Evolutionary conservation across 306 rosid genomes (phyloP).

Genomic region (Trichosanthes truncata): DNA sequence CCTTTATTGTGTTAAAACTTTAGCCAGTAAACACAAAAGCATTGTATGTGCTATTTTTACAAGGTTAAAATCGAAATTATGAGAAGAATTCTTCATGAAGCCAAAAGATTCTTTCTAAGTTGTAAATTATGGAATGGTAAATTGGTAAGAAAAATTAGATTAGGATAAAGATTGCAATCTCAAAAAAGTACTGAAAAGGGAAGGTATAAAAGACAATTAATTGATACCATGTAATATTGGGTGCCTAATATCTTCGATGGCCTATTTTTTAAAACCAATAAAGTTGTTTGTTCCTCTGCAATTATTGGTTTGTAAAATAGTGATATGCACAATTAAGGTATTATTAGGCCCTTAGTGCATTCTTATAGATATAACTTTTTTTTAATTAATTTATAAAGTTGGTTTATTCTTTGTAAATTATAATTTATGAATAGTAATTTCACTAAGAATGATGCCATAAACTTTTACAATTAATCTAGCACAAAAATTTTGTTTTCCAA

Average conservation of each 20-base stretch:
- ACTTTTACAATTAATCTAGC: too few relatives aligned
- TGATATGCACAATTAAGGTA: neutral
- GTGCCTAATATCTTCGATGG: neutral
- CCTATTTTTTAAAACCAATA: too few relatives aligned
- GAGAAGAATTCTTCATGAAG: neutral
- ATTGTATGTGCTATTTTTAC: too few relatives aligned
- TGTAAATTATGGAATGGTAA: neutral
- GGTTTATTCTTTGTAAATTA: too few relatives aligned
- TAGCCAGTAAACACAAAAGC: too few relatives aligned
- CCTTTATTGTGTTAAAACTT: neutral
- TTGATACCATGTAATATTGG: neutral
- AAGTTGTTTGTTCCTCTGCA: too few relatives aligned
- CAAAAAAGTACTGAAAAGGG: neutral
- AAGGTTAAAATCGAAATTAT: too few relatives aligned
- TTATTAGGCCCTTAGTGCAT: too few relatives aligned
- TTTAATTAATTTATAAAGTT: too few relatives aligned
- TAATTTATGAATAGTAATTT: too few relatives aligned
- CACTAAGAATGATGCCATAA: too few relatives aligned
- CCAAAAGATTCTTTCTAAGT: neutral
- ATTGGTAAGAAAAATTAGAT: neutral
- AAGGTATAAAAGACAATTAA: neutral
- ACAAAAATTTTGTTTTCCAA: neutral
- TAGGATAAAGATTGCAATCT: neutral
- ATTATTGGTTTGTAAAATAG: neutral
- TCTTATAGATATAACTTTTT: too few relatives aligned